Base-by-base conservation (phyloP, 108 stramenopile species). In the Nitzschia sp. region DNA sequence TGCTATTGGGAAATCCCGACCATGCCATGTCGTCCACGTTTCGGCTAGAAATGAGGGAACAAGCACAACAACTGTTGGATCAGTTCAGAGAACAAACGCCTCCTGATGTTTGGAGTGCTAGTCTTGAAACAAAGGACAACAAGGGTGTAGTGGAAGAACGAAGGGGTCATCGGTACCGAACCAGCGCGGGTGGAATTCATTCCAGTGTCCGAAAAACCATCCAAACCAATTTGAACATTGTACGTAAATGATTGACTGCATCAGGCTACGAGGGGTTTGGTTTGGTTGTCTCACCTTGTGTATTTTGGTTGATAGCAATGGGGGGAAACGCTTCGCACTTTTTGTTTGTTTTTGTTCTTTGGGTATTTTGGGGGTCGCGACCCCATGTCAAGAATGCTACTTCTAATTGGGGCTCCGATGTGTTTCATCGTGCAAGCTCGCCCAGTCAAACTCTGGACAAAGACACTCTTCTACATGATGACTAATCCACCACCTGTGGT, bases 341-440 rank as follows among this genome's bases (percentile, higher is more conserved):
- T 77, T 55, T 65, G 88, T 20, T 76, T 93, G 37, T 89, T 90
- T 64, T 73, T 93, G 51, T 89, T 93, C 73, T 87, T 90, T 57
- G 92, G 92, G 8, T 86, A 79, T 51, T 90, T 93, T 65, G 92
- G 92, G 20, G 89, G 89, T 0, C 82, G 82, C n/a, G 83, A 82
- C 53, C 73, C 76, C 56, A 61, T 86, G 24, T 86, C 82, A 44
- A 70, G 86, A 10, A 56, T 69, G 10, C 72, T 90, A 34, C 26
- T 93, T 54, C 64, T 90, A 22, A 70, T 87, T 52, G 76, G 80
- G 7, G 88, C 89, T 20, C 92, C 92, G 1, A 39, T 85, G 20
- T 89, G 86, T 57, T 89, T 93, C 53, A 39, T 89, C 10, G 25
- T 93, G 24, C 92, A 93, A 63, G 86, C 87, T 26, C 78, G 92